Base-by-base conservation (phyloP, 1,139 yeast species). In the Scheffersomyces titani region DNA sequence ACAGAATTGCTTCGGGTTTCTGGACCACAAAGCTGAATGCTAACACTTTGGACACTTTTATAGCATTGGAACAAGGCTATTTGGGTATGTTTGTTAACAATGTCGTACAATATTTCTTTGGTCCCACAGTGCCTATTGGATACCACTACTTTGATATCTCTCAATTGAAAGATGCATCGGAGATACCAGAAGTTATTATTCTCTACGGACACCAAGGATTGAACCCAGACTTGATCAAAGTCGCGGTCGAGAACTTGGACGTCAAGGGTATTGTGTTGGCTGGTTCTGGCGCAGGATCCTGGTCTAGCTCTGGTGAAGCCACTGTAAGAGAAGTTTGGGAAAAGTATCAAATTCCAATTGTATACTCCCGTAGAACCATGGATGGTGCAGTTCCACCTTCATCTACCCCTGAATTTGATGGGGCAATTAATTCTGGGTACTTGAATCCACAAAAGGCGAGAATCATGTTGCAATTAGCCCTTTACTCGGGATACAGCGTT, bases 21-120 rank as follows among this genome's bases (percentile, higher is more conserved):
- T 87, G 87, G 69, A 84, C 86, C 64, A 87, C 90, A 58, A 87
- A 87, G 69, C 82, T 88, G 36, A 87, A 87, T 64, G 90, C 91
- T 22, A 87, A 87, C 67, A 81, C 88, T 6, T 74, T 87, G 55
- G 91, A 87, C 65, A 86, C 91, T 5, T 87, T 87, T 72, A 87
- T 86, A 67, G 78, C 84, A 5, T 82, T 84, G 24, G 88, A 89
- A 57, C 90, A 87, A 66, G 92, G 92, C 3, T 87, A 86, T 66
- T 70, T 87, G 61, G 92, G 92, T 4, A 86, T 84, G 63, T 87
- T 87, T 67, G 89, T 87, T 49, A 85, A 86, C 65, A 85, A 87
- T 59, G 85, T 84, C 65, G 81, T 87, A 30, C 87, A 84, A 64
- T 87, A 83, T 66, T 86, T 85, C 65, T 87, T 80, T 65, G 90